Evolutionary conservation across 1,284 basidiomycete species (phyloP).

Genomic region (Leccinum pachyderme): DNA sequence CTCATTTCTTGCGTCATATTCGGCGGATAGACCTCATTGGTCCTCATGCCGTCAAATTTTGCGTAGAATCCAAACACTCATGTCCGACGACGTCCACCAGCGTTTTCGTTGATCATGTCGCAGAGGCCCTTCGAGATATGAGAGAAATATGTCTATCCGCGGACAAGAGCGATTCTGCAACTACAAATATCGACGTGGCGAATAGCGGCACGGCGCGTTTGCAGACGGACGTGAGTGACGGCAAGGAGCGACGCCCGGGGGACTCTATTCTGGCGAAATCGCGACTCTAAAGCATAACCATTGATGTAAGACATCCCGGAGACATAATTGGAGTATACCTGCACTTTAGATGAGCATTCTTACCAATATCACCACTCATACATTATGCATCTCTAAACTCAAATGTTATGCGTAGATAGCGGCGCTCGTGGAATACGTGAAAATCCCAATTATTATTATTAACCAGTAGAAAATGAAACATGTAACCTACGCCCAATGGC

Average conservation of each 20-base stretch:
- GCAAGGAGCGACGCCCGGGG: background rate
- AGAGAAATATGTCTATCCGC: conserved; percentile 44
- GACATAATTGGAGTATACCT: background rate
- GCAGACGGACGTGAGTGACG: background rate
- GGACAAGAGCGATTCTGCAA: background rate
- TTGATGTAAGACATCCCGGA: background rate
- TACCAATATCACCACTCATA: conserved; percentile 14
- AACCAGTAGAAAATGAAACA: background rate
- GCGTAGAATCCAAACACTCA: conserved; percentile 88
- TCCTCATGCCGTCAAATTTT: conserved; percentile 85
- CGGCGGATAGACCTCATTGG: conserved; percentile 73
- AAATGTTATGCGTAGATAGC: background rate
- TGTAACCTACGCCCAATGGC: background rate
- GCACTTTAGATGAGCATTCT: background rate
- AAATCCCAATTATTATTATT: background rate
- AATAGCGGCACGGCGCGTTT: background rate
- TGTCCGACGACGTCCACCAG: conserved; percentile 71
- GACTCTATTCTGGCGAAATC: conserved; percentile 14
- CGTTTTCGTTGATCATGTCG: conserved; percentile 65
- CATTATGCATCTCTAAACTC: background rate
- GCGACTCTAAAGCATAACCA: conserved; percentile 15
- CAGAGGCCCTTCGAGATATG: conserved; percentile 76
- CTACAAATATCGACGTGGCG: background rate
- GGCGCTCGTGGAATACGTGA: background rate
- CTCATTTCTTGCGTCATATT: background rate